Conservation (phyloP, 2,329 filamentous ascomycete species). For the Phaeomoniella chlamydospora region DNA sequence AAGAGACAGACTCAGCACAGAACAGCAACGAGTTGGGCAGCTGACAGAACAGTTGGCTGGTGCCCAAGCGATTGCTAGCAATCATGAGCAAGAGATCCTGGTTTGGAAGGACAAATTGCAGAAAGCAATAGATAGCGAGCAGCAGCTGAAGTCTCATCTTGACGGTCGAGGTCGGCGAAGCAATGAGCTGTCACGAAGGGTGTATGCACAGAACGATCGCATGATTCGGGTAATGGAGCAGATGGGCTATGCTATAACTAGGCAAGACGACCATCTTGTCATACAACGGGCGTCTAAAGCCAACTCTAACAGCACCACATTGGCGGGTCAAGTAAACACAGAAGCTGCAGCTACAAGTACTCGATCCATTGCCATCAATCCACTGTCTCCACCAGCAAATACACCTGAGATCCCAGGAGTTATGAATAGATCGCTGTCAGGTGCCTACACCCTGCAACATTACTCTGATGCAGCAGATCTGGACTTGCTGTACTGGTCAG, state of each 20-base stretch:
- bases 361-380: slow-evolving; percentile 15
- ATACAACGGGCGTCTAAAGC: slow-evolving; percentile 57
- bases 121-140: slow-evolving; percentile 15
- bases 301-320: slow-evolving; percentile 28
- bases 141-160: slow-evolving; percentile 36
- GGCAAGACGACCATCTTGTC: slow-evolving; percentile 56
- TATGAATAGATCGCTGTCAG: slow-evolving; percentile 31
- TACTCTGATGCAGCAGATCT: slow-evolving; percentile 52
- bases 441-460: slow-evolving; percentile 36
- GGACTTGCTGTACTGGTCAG: slow-evolving; percentile 68
- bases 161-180: slow-evolving; percentile 58
- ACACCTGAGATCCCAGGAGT: not conserved
- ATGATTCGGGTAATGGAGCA: slow-evolving; percentile 73
- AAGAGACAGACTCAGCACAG: slow-evolving; percentile 58
- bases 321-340: slow-evolving; percentile 9
- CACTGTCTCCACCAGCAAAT: no score
- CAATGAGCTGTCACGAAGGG: slow-evolving; percentile 68
- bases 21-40: slow-evolving; percentile 54
- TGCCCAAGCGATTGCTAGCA: slow-evolving; percentile 60
- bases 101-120: slow-evolving; percentile 48
- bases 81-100: slow-evolving; percentile 61
- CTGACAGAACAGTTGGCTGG: slow-evolving; percentile 59
- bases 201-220: slow-evolving; percentile 74
- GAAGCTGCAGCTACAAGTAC: slow-evolving; percentile 18
- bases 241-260: slow-evolving; percentile 67